These are phyloP conservation scores for Botrytis cinerea DNA, from an alignment of 2,329 filamentous ascomycete species.

Conservation along the genomic window DNA sequence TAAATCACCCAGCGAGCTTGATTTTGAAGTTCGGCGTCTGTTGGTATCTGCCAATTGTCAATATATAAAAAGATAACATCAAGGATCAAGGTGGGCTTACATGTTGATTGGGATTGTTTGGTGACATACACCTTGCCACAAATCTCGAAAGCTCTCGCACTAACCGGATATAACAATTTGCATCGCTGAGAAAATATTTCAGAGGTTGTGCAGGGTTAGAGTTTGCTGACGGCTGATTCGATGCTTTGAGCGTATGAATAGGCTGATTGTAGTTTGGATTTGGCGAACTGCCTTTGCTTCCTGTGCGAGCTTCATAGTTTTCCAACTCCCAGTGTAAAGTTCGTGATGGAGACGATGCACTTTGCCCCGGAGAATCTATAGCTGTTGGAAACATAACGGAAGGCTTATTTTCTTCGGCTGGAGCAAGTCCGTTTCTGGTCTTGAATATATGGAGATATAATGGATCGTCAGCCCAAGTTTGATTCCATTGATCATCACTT, in stretches of 20 bases:
- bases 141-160: slow-evolving; percentile 56
- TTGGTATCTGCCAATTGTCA: slow-evolving; percentile 44
- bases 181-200: slow-evolving; percentile 56
- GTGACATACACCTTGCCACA: slow-evolving; percentile 55
- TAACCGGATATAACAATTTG: slow-evolving; percentile 61
- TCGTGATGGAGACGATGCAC: slow-evolving; percentile 28
- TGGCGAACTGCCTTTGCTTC: background rate
- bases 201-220: slow-evolving; percentile 37
- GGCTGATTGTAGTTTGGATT: slow-evolving; percentile 10
- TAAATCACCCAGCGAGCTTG: slow-evolving; percentile 65
- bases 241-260: slow-evolving; percentile 19
- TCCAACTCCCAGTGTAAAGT: slow-evolving; percentile 39
- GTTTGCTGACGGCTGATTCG: slow-evolving; percentile 39
- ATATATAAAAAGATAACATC: background rate
- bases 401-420: slow-evolving; percentile 28
- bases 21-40: slow-evolving; percentile 63
- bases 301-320: slow-evolving; percentile 27
- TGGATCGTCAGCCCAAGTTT: slow-evolving; percentile 60
- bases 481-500: slow-evolving; percentile 64
- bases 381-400: slow-evolving; percentile 26
- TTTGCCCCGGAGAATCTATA: background rate
- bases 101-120: slow-evolving; percentile 61
- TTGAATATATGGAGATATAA: slow-evolving; percentile 57
- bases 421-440: slow-evolving; percentile 35
- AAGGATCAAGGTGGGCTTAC: slow-evolving; percentile 28